These are phyloP conservation scores for Sclerotinia subarctica DNA, from an alignment of 2,329 filamentous ascomycete genomes.

Conservation along the genomic window DNA sequence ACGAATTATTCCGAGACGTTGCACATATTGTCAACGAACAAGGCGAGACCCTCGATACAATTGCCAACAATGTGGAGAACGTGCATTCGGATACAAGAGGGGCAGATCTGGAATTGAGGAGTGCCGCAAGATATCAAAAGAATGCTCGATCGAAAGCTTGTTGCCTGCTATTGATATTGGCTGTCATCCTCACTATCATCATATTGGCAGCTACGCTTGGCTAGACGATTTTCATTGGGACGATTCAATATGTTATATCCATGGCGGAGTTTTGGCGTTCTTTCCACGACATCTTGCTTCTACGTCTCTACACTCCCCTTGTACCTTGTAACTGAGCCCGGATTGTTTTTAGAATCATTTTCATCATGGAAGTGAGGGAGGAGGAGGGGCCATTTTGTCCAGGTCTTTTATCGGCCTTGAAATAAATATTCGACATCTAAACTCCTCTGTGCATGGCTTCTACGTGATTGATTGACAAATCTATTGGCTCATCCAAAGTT, in stretches of 20 bases:
- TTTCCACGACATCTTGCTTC: background rate
- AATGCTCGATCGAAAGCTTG: conserved; percentile 92
- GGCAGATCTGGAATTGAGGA: conserved; percentile 80
- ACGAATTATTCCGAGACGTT: conserved; percentile 96
- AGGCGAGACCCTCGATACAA: conserved; percentile 81
- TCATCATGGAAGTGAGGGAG: background rate
- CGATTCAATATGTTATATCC: conserved; percentile 17
- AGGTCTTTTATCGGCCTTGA: background rate
- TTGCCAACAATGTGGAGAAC: conserved; percentile 82
- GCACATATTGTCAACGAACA: conserved; percentile 95
- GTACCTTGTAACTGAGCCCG: background rate
- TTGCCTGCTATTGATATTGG: conserved; percentile 83
- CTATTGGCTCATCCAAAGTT: background rate
- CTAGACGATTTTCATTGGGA: conserved; percentile 40
- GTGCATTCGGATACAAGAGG: conserved; percentile 78
- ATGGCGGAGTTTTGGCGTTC: conserved; percentile 23
- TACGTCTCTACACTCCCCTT: conserved; percentile 5
- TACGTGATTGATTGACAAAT: background rate
- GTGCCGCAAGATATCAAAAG: conserved; percentile 89
- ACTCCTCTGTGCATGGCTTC: background rate
- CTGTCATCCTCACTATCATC: conserved; percentile 84
- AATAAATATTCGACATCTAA: conserved; percentile 8
- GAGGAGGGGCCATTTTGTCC: background rate
- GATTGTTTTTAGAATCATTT: conserved; percentile 10
- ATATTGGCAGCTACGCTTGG: conserved; percentile 81